A percentile compares a stretch with the other conserved stretches of the same genome.
These are phyloP conservation scores for Neonectria magnoliae DNA, from an alignment of 2,329 filamentous ascomycete genomes.

Conservation along the genomic window DNA sequence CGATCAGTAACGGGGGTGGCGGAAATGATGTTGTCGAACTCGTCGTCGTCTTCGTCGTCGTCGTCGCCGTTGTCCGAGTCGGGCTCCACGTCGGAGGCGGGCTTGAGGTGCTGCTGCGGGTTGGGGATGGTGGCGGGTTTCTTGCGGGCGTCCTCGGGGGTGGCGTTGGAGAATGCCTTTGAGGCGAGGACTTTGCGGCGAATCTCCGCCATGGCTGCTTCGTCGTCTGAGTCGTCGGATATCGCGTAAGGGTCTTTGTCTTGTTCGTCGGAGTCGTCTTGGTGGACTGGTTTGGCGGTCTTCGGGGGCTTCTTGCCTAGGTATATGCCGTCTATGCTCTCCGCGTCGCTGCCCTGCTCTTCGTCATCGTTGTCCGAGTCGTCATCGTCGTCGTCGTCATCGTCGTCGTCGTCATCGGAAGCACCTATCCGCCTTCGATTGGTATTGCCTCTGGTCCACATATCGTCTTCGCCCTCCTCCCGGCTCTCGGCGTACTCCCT, in stretches of 20 bases:
- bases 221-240: conserved; percentile 83
- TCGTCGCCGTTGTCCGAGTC: conserved; percentile 73
- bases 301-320: conserved; percentile 63
- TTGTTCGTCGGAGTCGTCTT: conserved; percentile 54
- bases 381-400: conserved; percentile 59
- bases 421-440: conserved; percentile 71
- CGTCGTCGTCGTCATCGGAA: conserved; percentile 62
- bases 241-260: conserved; percentile 76
- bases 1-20: conserved; percentile 90
- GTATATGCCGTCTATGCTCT: conserved; percentile 67
- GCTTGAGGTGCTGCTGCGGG: conserved; percentile 61
- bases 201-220: conserved; percentile 89
- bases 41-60: conserved; percentile 72
- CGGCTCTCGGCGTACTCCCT: conserved; percentile 86
- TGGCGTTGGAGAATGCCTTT: conserved; percentile 76
- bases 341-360: conserved; percentile 56
- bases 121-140: conserved; percentile 71
- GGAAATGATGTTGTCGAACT: conserved; percentile 93
- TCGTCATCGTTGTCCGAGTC: conserved; percentile 59
- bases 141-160: conserved; percentile 56
- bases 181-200: conserved; percentile 89
- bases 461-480: conserved; percentile 74
- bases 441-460: conserved; percentile 91
- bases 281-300: conserved; percentile 39
- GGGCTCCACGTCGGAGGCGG: conserved; percentile 74